Percentiles rank a stretch among this genome's conserved stretches.
phyloP scores from a whole-genome alignment of 768 basidiomycete genomes.

The Lyophyllum semitale region DNA sequence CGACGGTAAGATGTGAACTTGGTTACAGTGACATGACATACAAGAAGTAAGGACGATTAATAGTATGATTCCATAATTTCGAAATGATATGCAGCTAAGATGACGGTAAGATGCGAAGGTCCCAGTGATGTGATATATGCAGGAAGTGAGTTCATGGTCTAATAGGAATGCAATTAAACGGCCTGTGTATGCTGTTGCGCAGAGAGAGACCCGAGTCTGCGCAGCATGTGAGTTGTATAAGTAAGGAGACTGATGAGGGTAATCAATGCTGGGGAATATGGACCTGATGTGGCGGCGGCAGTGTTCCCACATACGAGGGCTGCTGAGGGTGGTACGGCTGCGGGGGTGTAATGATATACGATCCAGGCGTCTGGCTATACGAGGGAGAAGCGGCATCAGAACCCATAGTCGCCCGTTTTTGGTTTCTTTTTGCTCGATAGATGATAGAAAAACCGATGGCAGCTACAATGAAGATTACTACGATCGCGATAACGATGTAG shows the following conservation, averaged over 20 bases:
- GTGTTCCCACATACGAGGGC: not conserved
- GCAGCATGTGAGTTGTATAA: not conserved
- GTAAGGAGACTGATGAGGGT: not conserved
- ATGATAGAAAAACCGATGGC: slow-evolving; percentile 14
- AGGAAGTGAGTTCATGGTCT: not conserved
- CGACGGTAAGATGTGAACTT: too few relatives aligned
- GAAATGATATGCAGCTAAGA: not conserved
- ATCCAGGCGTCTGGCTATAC: not conserved
- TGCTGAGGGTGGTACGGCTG: slow-evolving; percentile 1
- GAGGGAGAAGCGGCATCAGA: not conserved
- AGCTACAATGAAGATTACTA: slow-evolving; percentile 12
- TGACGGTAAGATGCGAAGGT: not conserved
- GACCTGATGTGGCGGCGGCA: not conserved
- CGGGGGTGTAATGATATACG: not conserved
- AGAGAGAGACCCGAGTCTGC: not conserved
- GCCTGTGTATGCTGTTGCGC: not conserved
- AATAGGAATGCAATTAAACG: not conserved
- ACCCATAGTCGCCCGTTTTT: not conserved
- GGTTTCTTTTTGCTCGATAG: not conserved
- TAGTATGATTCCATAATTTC: not conserved
- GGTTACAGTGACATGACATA: not conserved
- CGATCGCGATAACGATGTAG: slow-evolving; percentile 20
- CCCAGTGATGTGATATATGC: not conserved
- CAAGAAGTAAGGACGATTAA: not conserved
- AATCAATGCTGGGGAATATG: not conserved